Evolutionary conservation across 192 early-diverging fungal genomes (phyloP).

Genomic region (Backusella tuberculispora): DNA sequence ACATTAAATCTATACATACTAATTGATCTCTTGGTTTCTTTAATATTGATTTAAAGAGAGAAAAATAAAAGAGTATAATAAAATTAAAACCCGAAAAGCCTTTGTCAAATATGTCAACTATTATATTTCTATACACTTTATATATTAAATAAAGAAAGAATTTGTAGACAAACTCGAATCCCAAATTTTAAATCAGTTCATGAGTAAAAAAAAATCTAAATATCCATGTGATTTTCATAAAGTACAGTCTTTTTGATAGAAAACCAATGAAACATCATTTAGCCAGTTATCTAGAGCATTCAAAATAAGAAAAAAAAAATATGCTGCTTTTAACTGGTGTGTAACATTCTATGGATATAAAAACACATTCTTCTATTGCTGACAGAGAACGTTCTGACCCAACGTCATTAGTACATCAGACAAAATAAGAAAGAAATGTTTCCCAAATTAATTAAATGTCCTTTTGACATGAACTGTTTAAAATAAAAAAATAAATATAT

Average conservation of each 20-base stretch:
- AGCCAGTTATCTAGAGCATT: background rate
- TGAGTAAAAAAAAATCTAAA: background rate
- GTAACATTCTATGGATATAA: background rate
- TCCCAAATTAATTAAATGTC: background rate
- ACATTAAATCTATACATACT: background rate
- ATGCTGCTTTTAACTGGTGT: background rate
- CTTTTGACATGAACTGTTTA: background rate
- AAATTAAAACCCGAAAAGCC: background rate
- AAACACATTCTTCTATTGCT: background rate
- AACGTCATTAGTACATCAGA: background rate
- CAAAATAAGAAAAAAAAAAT: background rate
- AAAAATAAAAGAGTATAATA: background rate
- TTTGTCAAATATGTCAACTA: background rate
- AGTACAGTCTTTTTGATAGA: background rate
- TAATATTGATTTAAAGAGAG: background rate
- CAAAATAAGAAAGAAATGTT: background rate
- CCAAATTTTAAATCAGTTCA: background rate
- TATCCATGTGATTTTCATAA: slow-evolving; percentile 13
- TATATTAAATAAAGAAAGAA: background rate
- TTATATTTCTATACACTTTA: background rate
- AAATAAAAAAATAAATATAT: background rate
- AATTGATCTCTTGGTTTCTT: background rate
- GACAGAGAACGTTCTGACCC: background rate
- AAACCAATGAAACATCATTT: slow-evolving; percentile 12
- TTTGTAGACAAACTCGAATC: background rate